Percentiles rank a stretch among this genome's conserved stretches.
These are phyloP conservation scores for Capsicum baccatum DNA, from an alignment of 257 asterid species.

Conservation along the genomic window DNA sequence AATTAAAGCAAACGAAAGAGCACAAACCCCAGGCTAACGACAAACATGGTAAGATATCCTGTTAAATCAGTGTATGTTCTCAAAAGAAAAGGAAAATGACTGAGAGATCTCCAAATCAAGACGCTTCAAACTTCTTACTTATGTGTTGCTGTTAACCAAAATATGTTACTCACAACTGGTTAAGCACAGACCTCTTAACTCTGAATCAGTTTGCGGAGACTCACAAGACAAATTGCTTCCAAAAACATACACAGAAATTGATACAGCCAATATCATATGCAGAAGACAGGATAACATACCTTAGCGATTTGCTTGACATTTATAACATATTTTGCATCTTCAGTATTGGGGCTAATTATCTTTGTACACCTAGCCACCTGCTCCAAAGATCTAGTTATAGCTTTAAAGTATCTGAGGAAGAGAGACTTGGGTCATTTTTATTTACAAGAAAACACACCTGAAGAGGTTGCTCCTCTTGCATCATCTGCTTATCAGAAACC, in stretches of 20 bases:
- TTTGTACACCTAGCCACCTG: slow-evolving; percentile 98
- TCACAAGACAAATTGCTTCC: background rate
- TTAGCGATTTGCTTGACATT: slow-evolving; percentile 80
- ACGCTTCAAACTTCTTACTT: background rate
- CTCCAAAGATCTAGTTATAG: slow-evolving; percentile 20
- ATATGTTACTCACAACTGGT: background rate
- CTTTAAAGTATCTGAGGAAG: background rate
- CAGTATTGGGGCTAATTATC: slow-evolving; percentile 84
- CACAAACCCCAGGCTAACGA: slow-evolving; percentile 17
- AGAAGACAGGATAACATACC: slow-evolving; percentile 36
- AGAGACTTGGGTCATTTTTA: background rate
- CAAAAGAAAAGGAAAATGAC: slow-evolving; percentile 1
- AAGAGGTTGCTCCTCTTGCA: slow-evolving; percentile 98
- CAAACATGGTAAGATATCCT: background rate
- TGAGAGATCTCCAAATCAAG: background rate
- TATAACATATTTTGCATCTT: slow-evolving; percentile 74
- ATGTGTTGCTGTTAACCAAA: slow-evolving; percentile 14
- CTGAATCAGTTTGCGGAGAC: background rate
- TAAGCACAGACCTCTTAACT: slow-evolving; percentile 7
- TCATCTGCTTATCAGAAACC: slow-evolving; percentile 98
- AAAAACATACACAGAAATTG: background rate
- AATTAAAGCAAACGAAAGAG: background rate
- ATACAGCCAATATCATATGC: background rate
- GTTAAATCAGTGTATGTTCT: background rate
- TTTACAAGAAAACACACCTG: slow-evolving; percentile 51